These are phyloP conservation scores for Hypoxylon sp. DNA, from an alignment of 2,329 filamentous ascomycete species.

Conservation along the genomic window DNA sequence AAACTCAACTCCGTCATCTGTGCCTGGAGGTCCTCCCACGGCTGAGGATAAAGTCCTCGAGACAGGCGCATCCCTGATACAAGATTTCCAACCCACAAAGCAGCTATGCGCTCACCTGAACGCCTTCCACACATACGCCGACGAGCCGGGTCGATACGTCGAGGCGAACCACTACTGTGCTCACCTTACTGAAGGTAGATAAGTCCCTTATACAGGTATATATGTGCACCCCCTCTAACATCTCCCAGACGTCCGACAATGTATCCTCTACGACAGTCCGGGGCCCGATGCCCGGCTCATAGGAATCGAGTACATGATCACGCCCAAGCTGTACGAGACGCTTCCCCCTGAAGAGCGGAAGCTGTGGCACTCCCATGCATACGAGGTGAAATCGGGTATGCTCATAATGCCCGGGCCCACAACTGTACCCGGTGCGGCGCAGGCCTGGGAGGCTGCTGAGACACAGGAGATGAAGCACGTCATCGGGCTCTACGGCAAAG, in stretches of 20 bases:
- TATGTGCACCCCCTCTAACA: slow-evolving; percentile 8
- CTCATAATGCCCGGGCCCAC: slow-evolving; percentile 79
- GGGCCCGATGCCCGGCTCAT: slow-evolving; percentile 79
- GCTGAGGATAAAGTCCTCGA: slow-evolving; percentile 72
- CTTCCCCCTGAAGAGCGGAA: slow-evolving; percentile 77
- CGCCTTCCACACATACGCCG: slow-evolving; percentile 88
- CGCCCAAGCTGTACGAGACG: slow-evolving; percentile 74
- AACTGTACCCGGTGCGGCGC: slow-evolving; percentile 63
- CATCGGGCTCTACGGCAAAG: slow-evolving; percentile 82
- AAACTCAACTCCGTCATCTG: slow-evolving; percentile 47
- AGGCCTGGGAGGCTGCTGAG: slow-evolving; percentile 82
- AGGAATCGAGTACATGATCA: slow-evolving; percentile 91
- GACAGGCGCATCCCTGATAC: slow-evolving; percentile 71
- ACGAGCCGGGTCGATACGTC: slow-evolving; percentile 76
- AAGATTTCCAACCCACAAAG: slow-evolving; percentile 80
- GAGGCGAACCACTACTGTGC: slow-evolving; percentile 90
- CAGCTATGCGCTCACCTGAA: slow-evolving; percentile 87
- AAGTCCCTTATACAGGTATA: neutral
- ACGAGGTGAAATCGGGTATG: slow-evolving; percentile 84
- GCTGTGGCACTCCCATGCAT: slow-evolving; percentile 84
- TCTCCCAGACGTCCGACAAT: slow-evolving; percentile 79
- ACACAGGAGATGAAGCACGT: slow-evolving; percentile 85
- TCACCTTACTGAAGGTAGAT: slow-evolving; percentile 74
- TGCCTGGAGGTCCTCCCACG: slow-evolving; percentile 66
- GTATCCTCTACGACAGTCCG: slow-evolving; percentile 84